Evolutionary conservation across 2,329 filamentous ascomycete genomes (phyloP), one percentile per base, ranked within the genome.

Genomic region (Penicillium sp.): DNA sequence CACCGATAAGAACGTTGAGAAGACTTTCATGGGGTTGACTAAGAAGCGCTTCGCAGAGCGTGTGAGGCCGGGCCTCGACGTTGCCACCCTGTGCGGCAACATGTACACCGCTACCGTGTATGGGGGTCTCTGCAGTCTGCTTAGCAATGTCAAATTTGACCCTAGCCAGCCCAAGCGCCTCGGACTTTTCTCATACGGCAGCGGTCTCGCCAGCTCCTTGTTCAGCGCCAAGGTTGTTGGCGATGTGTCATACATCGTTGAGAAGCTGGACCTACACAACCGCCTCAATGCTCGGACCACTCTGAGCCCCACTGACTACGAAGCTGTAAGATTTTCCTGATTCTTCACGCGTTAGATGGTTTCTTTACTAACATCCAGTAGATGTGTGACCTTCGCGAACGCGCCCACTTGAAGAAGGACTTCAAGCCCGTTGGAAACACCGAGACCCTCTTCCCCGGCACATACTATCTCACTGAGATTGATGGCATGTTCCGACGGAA

Each of bases 401-500:
- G 92, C 79, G 91, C 91, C 59, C 91, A 95, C 77, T 83, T 94
- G 67, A 86, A 93, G 83, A 94, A 93, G 84, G 82, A 87, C 82
- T 95, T 87, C 81, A 86, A 82, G 66, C 91, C 91, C 64, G 78
- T 84, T 71, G 91, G 91, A 61, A 87, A 87, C 57, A 73, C 84
- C 30, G 89, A 90, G 50, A 90, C 86, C 69, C 85, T 95, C 61
- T 75, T 76, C 64, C 79, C 85, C 63, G 89, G 88, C 62, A 88
- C 88, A 23, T 95, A 94, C 83, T 95, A 93, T 82, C 85, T 95
- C 62, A 87, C 87, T 74, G 88, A 89, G 76, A 86, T 95, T 52
- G 91, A 95, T 73, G 90, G 92, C 71, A 92, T 92, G 90, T 95
- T 91, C 88, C 89, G 90, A 82, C 87, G 91, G 72, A 86, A 86